Percentiles rank a stretch among this genome's conserved stretches.
Evolutionary conservation across 176 grass and related monocot species (phyloP).

Genomic region (Phyllostachys edulis): DNA sequence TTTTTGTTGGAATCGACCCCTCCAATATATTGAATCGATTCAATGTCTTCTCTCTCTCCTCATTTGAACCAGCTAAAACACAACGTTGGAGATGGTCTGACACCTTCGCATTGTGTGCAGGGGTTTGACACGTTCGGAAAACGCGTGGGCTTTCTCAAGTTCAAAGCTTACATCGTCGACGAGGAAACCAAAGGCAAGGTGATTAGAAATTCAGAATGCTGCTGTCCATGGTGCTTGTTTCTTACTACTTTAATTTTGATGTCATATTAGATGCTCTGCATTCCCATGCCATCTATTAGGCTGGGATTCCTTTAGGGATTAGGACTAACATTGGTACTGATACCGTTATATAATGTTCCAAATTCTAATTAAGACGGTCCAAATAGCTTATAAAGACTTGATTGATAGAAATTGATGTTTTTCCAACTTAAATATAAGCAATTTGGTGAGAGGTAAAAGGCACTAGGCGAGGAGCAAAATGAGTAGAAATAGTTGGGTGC

Average conservation of each 20-base stretch:
- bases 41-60: too few relatives aligned
- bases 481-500: not conserved
- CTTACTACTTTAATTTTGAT: not conserved
- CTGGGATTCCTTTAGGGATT: not conserved
- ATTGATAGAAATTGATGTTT: not conserved
- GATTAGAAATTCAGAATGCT: not conserved
- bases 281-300: not conserved
- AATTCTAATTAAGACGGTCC: not conserved
- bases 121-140: slow-evolving; percentile 87
- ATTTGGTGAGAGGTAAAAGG: not conserved
- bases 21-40: too few relatives aligned
- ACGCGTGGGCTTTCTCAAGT: slow-evolving; percentile 87
- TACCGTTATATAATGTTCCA: not conserved
- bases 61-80: too few relatives aligned
- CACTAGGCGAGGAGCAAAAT: not conserved
- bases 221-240: not conserved
- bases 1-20: too few relatives aligned
- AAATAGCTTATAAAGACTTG: not conserved
- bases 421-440: not conserved
- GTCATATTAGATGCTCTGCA: not conserved
- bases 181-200: slow-evolving; percentile 79
- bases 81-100: too few relatives aligned
- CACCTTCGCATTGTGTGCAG: too few relatives aligned
- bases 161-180: slow-evolving; percentile 86
- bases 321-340: not conserved